Evolutionary conservation across 2,329 filamentous ascomycete species (phyloP).

Genomic region (Aspergillus brasiliensis): DNA sequence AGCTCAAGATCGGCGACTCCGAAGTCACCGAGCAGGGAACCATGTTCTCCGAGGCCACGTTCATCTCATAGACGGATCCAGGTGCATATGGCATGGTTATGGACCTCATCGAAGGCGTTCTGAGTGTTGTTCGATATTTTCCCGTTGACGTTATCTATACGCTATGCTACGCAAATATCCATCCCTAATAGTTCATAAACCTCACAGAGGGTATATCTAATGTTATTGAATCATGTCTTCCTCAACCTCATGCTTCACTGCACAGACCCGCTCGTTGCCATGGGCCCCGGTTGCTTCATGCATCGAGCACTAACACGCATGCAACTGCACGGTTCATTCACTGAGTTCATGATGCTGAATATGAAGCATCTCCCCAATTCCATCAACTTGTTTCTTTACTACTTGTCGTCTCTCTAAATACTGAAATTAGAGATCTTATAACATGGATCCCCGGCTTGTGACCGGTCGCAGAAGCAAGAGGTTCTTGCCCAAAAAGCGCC

Average conservation of each 20-base stretch:
- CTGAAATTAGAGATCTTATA: not conserved
- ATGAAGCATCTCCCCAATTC: not conserved
- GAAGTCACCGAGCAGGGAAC: conserved; percentile 76
- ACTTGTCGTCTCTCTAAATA: not conserved
- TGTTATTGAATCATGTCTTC: conserved; percentile 25
- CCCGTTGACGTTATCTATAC: conserved; percentile 26
- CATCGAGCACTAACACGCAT: not conserved
- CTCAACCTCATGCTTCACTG: not conserved
- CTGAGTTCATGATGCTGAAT: not conserved
- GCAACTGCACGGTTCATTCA: not conserved
- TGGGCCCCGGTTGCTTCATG: not conserved
- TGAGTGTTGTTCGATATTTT: conserved; percentile 34
- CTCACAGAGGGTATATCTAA: conserved; percentile 33
- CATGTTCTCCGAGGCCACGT: conserved; percentile 90
- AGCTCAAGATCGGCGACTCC: conserved; percentile 81
- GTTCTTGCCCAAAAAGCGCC: not conserved
- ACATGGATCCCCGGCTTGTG: not conserved
- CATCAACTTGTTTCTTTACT: not conserved
- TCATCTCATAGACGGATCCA: conserved; percentile 67
- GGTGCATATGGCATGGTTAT: conserved; percentile 33
- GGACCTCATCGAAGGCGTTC: conserved; percentile 31
- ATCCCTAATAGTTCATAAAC: conserved; percentile 20
- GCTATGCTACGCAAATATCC: conserved; percentile 17
- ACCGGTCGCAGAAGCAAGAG: not conserved
- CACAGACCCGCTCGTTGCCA: not conserved